Conservation (phyloP, 306 rosid genomes). For the Prunus persica region Prunus_persica_NCBIv2 NC_034016.1:18349001-18349500, state of each 20-base stretch:
- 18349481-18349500: background rate
- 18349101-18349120: slow-evolving; percentile 30
- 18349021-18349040: slow-evolving; percentile 98
- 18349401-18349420: slow-evolving; percentile 82
- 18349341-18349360: slow-evolving; percentile 43
- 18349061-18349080: slow-evolving; percentile 99
- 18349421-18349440: slow-evolving; percentile 83
- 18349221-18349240: slow-evolving; percentile 18
- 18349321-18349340: slow-evolving; percentile 43
- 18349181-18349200: slow-evolving; percentile 2
- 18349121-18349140: background rate
- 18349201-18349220: background rate
- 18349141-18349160: background rate
- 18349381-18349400: slow-evolving; percentile 91
- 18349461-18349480: slow-evolving; percentile 67
- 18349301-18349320: slow-evolving; percentile 59
- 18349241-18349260: slow-evolving; percentile 19
- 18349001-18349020: slow-evolving; percentile 68
- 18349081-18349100: slow-evolving; percentile 92
- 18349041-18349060: slow-evolving; percentile 96
- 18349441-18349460: slow-evolving; percentile 85
- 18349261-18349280: slow-evolving; percentile 71
- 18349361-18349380: slow-evolving; percentile 51
- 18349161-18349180: background rate
- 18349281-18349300: slow-evolving; percentile 89